phyloP scores from a whole-genome alignment of 441 rosid species.

The Viola pubescens region DNA sequence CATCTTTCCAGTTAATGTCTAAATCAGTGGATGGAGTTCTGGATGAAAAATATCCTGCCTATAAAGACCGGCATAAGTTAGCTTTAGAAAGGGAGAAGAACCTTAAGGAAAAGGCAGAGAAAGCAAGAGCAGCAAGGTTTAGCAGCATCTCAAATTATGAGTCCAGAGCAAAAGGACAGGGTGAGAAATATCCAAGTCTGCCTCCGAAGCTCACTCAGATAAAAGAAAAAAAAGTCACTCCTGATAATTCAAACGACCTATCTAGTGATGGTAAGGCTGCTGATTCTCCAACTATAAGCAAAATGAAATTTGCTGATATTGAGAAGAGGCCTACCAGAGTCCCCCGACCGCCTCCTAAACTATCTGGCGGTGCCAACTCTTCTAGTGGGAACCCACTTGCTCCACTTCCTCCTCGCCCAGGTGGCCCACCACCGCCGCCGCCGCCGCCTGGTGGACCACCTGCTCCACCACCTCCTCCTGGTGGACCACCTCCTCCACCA shows the following conservation, averaged over 20 bases:
- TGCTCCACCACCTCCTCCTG: constrained; percentile 40
- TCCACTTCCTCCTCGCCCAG: constrained; percentile 30
- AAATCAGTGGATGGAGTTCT: constrained; percentile 70
- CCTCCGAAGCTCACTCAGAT: constrained; percentile 73
- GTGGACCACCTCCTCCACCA: constrained; percentile 74
- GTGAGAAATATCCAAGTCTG: constrained; percentile 30
- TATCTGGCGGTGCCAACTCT: constrained; percentile 31
- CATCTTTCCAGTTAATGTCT: constrained; percentile 87
- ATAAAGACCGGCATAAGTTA: constrained; percentile 82
- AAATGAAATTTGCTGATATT: constrained; percentile 59
- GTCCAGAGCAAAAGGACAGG: constrained; percentile 20
- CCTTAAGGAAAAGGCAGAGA: constrained; percentile 69
- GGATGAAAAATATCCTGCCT: constrained; percentile 85
- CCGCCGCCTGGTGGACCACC: constrained; percentile 47
- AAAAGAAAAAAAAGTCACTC: constrained; percentile 50
- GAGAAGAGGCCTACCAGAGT: constrained; percentile 84
- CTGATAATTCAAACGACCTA: constrained; percentile 42
- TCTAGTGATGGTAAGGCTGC: constrained; percentile 36
- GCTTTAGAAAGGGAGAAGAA: constrained; percentile 85
- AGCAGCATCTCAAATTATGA: constrained; percentile 32
- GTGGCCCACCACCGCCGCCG: constrained; percentile 26
- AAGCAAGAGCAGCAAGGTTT: constrained; percentile 71
- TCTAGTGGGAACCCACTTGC: constrained; percentile 43
- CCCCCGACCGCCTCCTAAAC: constrained; percentile 82
- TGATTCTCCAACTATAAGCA: constrained; percentile 50